These are phyloP conservation scores for Limonium bicolor DNA, from an alignment of 148 eudicot genomes.

Conservation along the genomic window DNA sequence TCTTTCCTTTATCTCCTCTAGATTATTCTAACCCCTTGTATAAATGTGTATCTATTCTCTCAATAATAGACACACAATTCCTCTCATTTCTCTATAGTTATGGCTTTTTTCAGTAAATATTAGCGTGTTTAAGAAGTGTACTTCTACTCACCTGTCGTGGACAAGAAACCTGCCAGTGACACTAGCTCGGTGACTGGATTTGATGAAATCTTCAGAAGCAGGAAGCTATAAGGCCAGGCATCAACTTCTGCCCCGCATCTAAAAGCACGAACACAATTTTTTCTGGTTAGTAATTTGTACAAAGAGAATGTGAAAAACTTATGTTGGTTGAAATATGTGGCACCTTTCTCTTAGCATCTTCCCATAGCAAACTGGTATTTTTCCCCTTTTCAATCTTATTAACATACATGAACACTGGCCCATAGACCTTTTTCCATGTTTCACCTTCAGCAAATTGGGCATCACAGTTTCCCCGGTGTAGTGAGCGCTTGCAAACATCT, in stretches of 20 bases:
- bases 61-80: too few species aligned
- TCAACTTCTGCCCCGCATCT: constrained; percentile 51
- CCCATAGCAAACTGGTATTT: constrained; percentile 24
- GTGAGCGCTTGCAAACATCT: constrained; percentile 58
- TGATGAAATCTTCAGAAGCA: constrained; percentile 47
- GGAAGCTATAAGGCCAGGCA: constrained; percentile 75
- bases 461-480: constrained; percentile 34
- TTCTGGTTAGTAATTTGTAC: neutral
- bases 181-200: constrained; percentile 43
- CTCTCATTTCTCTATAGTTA: neutral
- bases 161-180: constrained; percentile 54
- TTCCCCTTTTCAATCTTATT: constrained; percentile 17
- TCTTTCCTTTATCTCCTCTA: too few species aligned
- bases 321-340: too few species aligned
- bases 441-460: constrained; percentile 32
- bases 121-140: too few species aligned
- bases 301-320: neutral
- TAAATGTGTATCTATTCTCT: too few species aligned
- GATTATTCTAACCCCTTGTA: too few species aligned
- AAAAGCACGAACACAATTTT: neutral
- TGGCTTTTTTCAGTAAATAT: neutral
- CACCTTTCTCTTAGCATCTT: constrained; percentile 44
- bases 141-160: constrained; percentile 37
- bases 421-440: constrained; percentile 46
- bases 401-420: constrained; percentile 43